Base-by-base conservation (phyloP, 1,284 basidiomycete genomes). In the Melampsora americana region DNA sequence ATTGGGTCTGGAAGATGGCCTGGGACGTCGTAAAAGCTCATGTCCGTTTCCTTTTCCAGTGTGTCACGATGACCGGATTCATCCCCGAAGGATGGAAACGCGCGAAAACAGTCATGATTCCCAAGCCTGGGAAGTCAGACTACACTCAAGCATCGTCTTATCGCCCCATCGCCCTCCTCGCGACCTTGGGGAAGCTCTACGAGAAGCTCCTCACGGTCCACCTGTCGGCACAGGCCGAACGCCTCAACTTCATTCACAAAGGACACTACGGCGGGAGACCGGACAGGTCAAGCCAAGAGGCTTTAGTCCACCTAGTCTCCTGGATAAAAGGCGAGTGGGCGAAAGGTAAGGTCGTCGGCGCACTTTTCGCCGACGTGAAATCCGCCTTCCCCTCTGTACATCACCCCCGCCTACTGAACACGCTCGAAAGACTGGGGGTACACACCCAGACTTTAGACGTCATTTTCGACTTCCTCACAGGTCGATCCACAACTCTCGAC, bases 91-190 rank as follows among this genome's bases (percentile, higher is more conserved):
- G 11, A 2, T 70, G 69, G 69, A 70, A 70, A 39, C 20, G 26
- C 3, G 69, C 69, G 26, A 60, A 42, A 16, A 70, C 59, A 2
- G 56, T 60, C 11, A 70, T 70, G 32, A 70, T 70, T 53, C 69
- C 18, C 5, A 69, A 60, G 53, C 50, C 44, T 4, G 66, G 48
- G 14, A 50, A 56, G 28, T 44, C 66, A 9, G 28, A 69, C 48
- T 69, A 69, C 46, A 69, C 48, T 4, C 39, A 50, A 18, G 44
- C 66, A 7, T 5, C 9, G 4, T 26, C 46, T 4, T 69, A 69
- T 30, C 28, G 46, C 18, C 66, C 66, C 2, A 69, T 69, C 5
- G 12, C 44, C 2, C 48, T 69, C 18, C 48, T 69, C 28, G 53
- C 23, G 44, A 16, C 66, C 5, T 20, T 69, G 16, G 26, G 20